Conservation (phyloP, 768 basidiomycete genomes). For the Mrakia frigida region DNA sequence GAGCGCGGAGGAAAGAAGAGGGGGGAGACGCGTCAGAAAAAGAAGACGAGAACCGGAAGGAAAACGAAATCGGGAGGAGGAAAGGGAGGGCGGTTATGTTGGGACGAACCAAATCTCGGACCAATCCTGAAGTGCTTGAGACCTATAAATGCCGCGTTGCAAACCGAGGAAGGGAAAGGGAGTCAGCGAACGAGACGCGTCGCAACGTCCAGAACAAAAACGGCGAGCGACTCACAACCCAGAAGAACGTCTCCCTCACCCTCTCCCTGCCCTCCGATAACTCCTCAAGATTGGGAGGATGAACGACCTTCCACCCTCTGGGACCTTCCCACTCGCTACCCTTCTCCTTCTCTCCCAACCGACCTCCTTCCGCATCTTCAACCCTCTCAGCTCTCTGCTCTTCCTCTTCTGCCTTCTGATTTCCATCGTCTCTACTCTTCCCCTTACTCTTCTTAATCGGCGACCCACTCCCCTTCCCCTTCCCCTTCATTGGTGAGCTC, state of each 20-base stretch:
- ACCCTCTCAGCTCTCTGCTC: too few species aligned
- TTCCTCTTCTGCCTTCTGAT: too few species aligned
- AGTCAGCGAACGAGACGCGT: not conserved
- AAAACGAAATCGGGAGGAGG: not conserved
- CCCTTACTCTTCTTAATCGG: too few species aligned
- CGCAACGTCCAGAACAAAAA: not conserved
- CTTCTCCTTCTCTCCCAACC: not conserved
- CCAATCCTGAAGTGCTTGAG: constrained; percentile 3
- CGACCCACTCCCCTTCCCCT: not conserved
- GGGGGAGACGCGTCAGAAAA: too few species aligned
- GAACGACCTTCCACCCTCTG: constrained; percentile 24
- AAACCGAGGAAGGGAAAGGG: too few species aligned
- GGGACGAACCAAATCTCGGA: constrained; percentile 18
- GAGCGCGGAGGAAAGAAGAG: not conserved
- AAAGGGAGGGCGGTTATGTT: not conserved
- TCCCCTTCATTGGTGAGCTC: not conserved
- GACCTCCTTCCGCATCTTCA: too few species aligned
- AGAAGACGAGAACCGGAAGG: too few species aligned
- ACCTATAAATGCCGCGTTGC: not conserved
- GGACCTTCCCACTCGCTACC: not conserved
- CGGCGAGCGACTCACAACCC: constrained; percentile 12
- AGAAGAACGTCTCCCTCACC: constrained; percentile 24
- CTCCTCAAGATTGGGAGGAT: not conserved
- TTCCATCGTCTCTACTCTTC: not conserved
- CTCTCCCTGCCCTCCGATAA: not conserved